Base-by-base conservation (phyloP, 345 rosid genomes). In the Salix exigua region DNA sequence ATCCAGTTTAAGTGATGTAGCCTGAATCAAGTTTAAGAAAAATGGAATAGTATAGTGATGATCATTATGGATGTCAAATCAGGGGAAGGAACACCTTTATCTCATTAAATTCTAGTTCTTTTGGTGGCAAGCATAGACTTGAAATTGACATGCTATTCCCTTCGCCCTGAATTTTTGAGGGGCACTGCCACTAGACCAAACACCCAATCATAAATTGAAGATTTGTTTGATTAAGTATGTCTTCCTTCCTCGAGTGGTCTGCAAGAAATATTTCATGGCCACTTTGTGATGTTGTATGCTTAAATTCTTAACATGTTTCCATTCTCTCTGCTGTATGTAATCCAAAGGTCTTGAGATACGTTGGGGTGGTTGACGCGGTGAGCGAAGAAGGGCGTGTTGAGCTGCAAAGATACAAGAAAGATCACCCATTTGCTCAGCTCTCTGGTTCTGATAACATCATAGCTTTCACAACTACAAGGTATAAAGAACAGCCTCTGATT, bases 381-480 rank as follows among this genome's bases (percentile, higher is more conserved):
- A 88, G 82, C 40, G 76, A 76, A 70, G 87, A 86, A 85, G 98
- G 99, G 31, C 75, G 72, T 13, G 98, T 96, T 53, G 93, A 91
- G 82, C 78, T 94, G 82, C 84, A 83, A 82, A 85, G 91, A 82
- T 96, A 96, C 88, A 88, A 84, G 73, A 90, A 87, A 82, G 91
- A 88, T 48, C 98, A 94, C 62, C 94, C 98, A 13, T 96, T 96
- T 72, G 97, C 96, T 2, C 98, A 94, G 81, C 92, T 96, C 11
- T 84, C 97, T 0, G 98, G 98, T 25, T 90, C 97, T 0, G 99
- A 94, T 74, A 96, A 94, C 84, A 96, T 96, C 75, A 96, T 94
- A 71, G 99, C 98, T 50, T 94, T 96, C 89, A 90, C 99, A 25
- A 94, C 99, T 10, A 82, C 81, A 71, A 89, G 99, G 80, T 92